phyloP scores from a whole-genome alignment of 208 protist species.

The Naegleria fowleri region DNA sequence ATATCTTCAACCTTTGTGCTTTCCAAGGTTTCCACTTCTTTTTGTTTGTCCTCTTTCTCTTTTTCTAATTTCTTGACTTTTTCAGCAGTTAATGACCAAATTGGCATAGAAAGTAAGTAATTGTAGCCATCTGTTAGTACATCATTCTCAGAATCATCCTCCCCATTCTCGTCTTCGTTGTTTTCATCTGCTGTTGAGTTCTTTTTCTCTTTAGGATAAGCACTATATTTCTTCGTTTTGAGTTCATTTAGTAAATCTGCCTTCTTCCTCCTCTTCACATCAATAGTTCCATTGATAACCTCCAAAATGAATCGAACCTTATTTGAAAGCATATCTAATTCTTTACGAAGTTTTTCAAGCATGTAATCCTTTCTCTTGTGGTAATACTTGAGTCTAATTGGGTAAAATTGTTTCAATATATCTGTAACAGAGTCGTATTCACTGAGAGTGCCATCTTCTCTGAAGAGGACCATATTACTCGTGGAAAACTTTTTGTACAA shows the following conservation, averaged over 20 bases:
- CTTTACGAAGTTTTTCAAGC: conserved; percentile 66
- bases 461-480: conserved; percentile 97
- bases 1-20: conserved; percentile 66
- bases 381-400: conserved; percentile 91
- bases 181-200: conserved; percentile 4
- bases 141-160: conserved; percentile 29
- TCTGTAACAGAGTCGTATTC: conserved; percentile 83
- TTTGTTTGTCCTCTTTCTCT: conserved; percentile 63
- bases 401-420: conserved; percentile 95
- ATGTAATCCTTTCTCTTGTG: conserved; percentile 87
- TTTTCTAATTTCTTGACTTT: conserved; percentile 80
- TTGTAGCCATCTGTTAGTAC: conserved; percentile 75
- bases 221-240: conserved; percentile 66
- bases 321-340: conserved; percentile 86
- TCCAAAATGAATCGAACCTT: conserved; percentile 95
- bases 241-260: conserved; percentile 85
- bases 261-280: conserved; percentile 83
- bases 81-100: conserved; percentile 95
- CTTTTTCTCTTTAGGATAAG: conserved; percentile 49
- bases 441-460: conserved; percentile 82
- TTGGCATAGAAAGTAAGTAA: conserved; percentile 96
- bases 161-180: conserved; percentile 46
- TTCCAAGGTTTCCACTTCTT: conserved; percentile 69
- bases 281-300: conserved; percentile 84
- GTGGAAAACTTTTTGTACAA: conserved; percentile 73